These are phyloP conservation scores for Penicillium sp. DNA, from an alignment of 2,329 filamentous ascomycete species.

Conservation along the genomic window DNA sequence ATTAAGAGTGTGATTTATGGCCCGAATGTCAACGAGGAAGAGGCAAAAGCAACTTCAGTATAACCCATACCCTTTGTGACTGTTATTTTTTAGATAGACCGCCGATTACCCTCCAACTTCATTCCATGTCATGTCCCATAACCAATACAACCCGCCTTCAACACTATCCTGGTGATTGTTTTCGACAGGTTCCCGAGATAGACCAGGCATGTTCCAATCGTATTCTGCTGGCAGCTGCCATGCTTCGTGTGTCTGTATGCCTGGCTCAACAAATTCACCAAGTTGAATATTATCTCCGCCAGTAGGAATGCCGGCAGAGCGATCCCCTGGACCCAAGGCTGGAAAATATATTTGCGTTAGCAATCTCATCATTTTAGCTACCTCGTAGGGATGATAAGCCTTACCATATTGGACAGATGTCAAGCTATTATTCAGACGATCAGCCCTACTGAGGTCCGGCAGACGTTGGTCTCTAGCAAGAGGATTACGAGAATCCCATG, in stretches of 20 bases:
- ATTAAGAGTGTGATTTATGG: slow-evolving; percentile 44
- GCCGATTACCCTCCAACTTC: not conserved
- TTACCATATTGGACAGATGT: slow-evolving; percentile 26
- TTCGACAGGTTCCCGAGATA: not conserved
- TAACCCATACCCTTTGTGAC: not conserved
- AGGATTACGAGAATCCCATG: slow-evolving; percentile 7
- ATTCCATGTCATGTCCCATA: slow-evolving; percentile 32
- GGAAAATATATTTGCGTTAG: not conserved
- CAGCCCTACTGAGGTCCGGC: slow-evolving; percentile 10
- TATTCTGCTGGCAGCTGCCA: slow-evolving; percentile 8
- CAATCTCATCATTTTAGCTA: not conserved
- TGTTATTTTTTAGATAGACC: not conserved
- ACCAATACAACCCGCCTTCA: slow-evolving; percentile 31
- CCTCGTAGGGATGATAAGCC: not conserved
- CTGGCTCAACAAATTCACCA: not conserved
- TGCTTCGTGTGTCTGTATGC: not conserved
- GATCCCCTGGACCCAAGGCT: slow-evolving; percentile 15
- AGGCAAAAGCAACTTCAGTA: slow-evolving; percentile 11
- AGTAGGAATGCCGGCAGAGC: not conserved
- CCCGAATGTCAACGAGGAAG: slow-evolving; percentile 18
- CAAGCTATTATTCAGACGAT: slow-evolving; percentile 26
- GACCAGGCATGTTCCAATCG: slow-evolving; percentile 11
- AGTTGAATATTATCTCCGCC: not conserved
- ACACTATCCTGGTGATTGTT: slow-evolving; percentile 7
- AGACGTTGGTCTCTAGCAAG: slow-evolving; percentile 3